phyloP scores from a whole-genome alignment of 768 basidiomycete genomes.

The Lactarius sp. region DNA sequence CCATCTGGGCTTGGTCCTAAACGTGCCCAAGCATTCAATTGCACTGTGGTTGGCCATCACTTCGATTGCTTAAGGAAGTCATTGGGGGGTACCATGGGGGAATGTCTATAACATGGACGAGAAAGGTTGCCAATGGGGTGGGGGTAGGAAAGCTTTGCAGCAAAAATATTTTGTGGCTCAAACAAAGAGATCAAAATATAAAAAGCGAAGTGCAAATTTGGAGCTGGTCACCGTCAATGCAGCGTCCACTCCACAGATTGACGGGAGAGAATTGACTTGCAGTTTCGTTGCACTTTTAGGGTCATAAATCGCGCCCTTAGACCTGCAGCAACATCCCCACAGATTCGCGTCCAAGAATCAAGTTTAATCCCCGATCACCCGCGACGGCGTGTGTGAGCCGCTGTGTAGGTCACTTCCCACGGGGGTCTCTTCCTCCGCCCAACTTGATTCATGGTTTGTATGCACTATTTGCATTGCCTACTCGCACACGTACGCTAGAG shows the following conservation, averaged over 20 bases:
- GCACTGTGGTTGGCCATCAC: too few relatives aligned
- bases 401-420: not conserved
- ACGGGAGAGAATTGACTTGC: not conserved
- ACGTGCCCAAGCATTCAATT: too few relatives aligned
- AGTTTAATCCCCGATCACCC: not conserved
- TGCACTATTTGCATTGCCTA: not conserved
- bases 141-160: too few relatives aligned
- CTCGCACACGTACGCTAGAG: not conserved
- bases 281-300: not conserved
- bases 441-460: not conserved
- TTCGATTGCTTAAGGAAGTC: too few relatives aligned
- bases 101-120: too few relatives aligned
- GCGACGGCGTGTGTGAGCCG: not conserved
- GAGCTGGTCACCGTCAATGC: not conserved
- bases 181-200: too few relatives aligned
- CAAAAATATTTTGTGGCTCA: too few relatives aligned
- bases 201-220: too few relatives aligned
- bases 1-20: too few relatives aligned
- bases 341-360: not conserved
- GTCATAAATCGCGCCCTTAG: not conserved
- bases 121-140: too few relatives aligned
- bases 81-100: too few relatives aligned
- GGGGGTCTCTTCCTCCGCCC: too few relatives aligned
- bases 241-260: not conserved
- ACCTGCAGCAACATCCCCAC: conserved; percentile 1